A percentile compares a stretch with the other conserved stretches of the same genome.
These are phyloP conservation scores for Vitellaria paradoxa DNA, from an alignment of 179 eudicot genomes.

Conservation along the genomic window DNA sequence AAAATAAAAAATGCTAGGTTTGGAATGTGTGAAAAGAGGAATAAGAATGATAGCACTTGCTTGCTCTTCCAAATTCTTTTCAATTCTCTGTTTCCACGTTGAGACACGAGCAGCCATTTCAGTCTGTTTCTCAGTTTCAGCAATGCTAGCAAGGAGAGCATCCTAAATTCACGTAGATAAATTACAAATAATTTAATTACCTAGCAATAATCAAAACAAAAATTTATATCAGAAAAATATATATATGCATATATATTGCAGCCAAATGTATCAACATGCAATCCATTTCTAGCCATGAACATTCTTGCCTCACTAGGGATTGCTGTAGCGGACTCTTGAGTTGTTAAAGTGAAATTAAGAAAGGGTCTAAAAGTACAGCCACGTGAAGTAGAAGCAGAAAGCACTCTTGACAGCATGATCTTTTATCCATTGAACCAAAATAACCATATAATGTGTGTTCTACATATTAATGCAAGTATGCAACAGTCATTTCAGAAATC, in stretches of 20 bases:
- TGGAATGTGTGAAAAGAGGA: background rate
- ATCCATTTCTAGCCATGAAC: too few relatives aligned
- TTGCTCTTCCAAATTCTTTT: slow-evolving; percentile 76
- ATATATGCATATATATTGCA: background rate
- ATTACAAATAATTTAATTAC: background rate
- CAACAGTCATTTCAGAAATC: background rate
- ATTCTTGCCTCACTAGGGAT: too few relatives aligned
- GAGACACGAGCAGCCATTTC: slow-evolving; percentile 90
- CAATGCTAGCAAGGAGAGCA: slow-evolving; percentile 79
- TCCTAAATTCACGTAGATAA: slow-evolving; percentile 42
- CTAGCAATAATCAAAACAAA: slow-evolving; percentile 1
- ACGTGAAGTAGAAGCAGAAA: too few relatives aligned
- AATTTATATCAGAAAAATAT: background rate
- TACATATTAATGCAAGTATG: slow-evolving; percentile 1
- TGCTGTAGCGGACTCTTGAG: too few relatives aligned
- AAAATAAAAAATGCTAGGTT: background rate
- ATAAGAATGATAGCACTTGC: slow-evolving; percentile 26
- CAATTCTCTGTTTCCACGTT: slow-evolving; percentile 90
- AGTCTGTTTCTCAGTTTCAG: slow-evolving; percentile 81
- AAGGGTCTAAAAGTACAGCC: too few relatives aligned
- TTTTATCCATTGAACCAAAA: too few relatives aligned
- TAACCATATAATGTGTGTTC: background rate
- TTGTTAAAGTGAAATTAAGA: too few relatives aligned
- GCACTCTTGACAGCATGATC: too few relatives aligned
- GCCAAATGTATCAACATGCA: background rate